Evolutionary conservation across 768 basidiomycete genomes (phyloP).

Genomic region (Amyloporia xantha): DNA sequence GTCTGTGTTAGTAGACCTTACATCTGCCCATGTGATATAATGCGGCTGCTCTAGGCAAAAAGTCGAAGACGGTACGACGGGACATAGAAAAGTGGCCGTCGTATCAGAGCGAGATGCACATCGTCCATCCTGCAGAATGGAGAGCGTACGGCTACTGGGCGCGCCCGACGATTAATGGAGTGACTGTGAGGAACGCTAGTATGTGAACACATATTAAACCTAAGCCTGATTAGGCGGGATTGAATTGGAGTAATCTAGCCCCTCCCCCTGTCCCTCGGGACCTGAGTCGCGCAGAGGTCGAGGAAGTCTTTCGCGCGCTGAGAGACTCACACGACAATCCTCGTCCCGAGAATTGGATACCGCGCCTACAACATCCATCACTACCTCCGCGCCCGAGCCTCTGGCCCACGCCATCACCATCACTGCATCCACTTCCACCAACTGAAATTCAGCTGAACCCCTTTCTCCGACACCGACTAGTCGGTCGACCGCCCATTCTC

Average conservation of each 20-base stretch:
- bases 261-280: slow-evolving; percentile 19
- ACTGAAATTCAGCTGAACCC: slow-evolving; percentile 52
- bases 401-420: slow-evolving; percentile 37
- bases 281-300: slow-evolving; percentile 16
- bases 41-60: background rate
- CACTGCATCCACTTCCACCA: slow-evolving; percentile 35
- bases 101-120: background rate
- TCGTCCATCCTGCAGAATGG: slow-evolving; percentile 37
- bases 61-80: background rate
- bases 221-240: background rate
- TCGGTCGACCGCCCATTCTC: slow-evolving; percentile 35
- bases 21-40: no score
- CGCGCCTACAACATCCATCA: slow-evolving; percentile 39
- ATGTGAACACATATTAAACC: slow-evolving; percentile 3
- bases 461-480: slow-evolving; percentile 39
- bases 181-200: slow-evolving; percentile 41
- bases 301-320: slow-evolving; percentile 29
- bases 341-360: slow-evolving; percentile 44
- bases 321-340: slow-evolving; percentile 14
- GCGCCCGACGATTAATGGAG: slow-evolving; percentile 35
- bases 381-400: slow-evolving; percentile 43
- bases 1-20: background rate
- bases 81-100: background rate
- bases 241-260: slow-evolving; percentile 10
- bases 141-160: slow-evolving; percentile 52